Base-by-base conservation (phyloP, 352 stramenopile genomes). In the Globisporangium abappressorium region DNA sequence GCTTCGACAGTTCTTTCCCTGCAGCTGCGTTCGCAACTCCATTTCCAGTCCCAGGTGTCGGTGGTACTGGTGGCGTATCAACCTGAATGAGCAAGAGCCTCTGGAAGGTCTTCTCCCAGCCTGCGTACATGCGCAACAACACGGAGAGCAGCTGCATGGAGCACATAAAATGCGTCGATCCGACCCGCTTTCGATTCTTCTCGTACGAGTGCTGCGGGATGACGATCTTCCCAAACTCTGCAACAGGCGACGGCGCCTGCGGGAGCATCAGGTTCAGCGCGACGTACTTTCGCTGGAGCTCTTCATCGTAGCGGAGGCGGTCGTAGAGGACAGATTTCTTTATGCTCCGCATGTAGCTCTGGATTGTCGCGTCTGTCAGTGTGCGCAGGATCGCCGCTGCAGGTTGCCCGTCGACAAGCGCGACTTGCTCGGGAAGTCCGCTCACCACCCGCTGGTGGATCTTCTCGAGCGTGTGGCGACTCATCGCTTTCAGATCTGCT, bases 271-370 rank as follows among this genome's bases (percentile, higher is more conserved):
- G 70, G 26, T 93, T 91, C 2, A 98, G 70, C 2, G 78, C 64
- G 24, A 76, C 47, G 61, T 92, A 97, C 43, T 92, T 85, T 9
- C 78, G 61, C 58, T 87, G 79, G n/a, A 96, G 77, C n/a, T 65
- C 74, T 0, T 55, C 66, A 54, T 94, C 72, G 26, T 76, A 79
- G 11, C 71, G 66, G 11, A 95, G 62, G 24, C 84, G 85, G 54
- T 91, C 82, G 26, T 91, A 64, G 22, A 98, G 69, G 15, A 96
- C 84, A 1, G 90, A 77, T 53, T 97, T 97, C 75, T 98, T 98
- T 92, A 98, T 98, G 53, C 87, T 97, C 2, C 88, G 82, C 56
- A 85, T 89, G 74, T 98, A 97, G 20, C 93, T 84, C 38, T 96
- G 84, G 65, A 98, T 96, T 38, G 90, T 88, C 20, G 90, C 82